Evolutionary conservation across 352 stramenopile genomes (phyloP).

Genomic region (Phytophthora quininea): DNA sequence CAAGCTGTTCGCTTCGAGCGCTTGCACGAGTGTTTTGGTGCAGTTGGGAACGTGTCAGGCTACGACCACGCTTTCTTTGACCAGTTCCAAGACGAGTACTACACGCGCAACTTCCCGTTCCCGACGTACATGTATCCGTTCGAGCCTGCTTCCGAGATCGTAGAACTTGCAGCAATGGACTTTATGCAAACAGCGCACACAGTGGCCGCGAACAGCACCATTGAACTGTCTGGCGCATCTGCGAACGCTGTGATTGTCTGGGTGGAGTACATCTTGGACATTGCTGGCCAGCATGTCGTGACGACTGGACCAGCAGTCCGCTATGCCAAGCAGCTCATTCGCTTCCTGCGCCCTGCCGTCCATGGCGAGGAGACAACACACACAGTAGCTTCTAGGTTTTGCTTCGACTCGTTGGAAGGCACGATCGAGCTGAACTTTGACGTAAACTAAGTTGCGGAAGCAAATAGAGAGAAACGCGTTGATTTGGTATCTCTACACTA

Average conservation of each 20-base stretch:
- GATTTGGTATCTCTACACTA: not conserved
- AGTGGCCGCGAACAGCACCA: conserved; percentile 14
- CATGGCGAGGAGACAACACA: conserved; percentile 3
- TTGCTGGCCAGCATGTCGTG: conserved; percentile 45
- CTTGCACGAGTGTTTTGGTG: conserved; percentile 80
- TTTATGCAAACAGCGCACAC: conserved; percentile 54
- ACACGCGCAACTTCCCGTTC: conserved; percentile 80
- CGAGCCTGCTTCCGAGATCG: conserved; percentile 34
- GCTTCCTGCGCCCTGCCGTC: conserved; percentile 50
- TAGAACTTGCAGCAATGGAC: conserved; percentile 57
- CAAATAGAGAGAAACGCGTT: not conserved
- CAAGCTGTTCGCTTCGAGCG: conserved; percentile 75
- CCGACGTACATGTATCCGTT: conserved; percentile 85
- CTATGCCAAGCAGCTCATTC: conserved; percentile 80
- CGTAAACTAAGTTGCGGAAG: conserved; percentile 15
- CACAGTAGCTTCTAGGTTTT: conserved; percentile 43
- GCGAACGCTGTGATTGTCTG: conserved; percentile 77
- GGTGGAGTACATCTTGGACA: conserved; percentile 71
- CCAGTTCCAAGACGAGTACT: conserved; percentile 73
- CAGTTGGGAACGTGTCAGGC: conserved; percentile 68
- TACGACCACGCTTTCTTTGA: conserved; percentile 81
- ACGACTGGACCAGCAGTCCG: conserved; percentile 58
- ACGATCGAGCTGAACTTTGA: conserved; percentile 62
- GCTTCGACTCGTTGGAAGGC: conserved; percentile 66
- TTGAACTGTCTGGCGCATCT: conserved; percentile 10